Evolutionary conservation across 345 rosid species (phyloP), one percentile per base, ranked within the genome.

Genomic region (Theobroma cacao): DNA sequence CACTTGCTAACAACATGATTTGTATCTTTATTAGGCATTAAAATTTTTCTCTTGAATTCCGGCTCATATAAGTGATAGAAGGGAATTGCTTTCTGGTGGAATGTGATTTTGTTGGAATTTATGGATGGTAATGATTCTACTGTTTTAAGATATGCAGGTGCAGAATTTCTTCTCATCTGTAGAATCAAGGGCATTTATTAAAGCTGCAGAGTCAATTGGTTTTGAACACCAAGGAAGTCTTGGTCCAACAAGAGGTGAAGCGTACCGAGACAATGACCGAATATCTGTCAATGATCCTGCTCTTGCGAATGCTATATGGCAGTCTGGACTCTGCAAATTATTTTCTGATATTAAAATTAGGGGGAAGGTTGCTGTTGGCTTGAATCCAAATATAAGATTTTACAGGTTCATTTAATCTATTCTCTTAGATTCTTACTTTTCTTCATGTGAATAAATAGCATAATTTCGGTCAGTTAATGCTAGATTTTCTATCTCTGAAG

Each of bases 171-270:
- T 96, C 26, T 86, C 89, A 24, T 58, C 91, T 38, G 88, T 87
- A 40, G 99, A 96, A 83, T 89, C 91, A 11, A 88, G 82, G 80
- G 90, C 87, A 28, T 96, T 96, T 40, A 31, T 92, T 47, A 88
- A 85, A 80, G 86, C 67, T 18, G 91, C 94, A 5, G 99, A 94
- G 85, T 83, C 95, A 75, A 81, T 89, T 1, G 99, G 97, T 64
- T 94, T 94, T 82, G 86, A 75, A 56, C 98, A 90, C 81, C 99
- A 91, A 83, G 97, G 98, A 78, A 94, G 97, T 83, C 98, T 87
- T 78, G 98, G 99, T 7, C 99, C 99, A 33, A 78, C 91, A 4
- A 88, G 85, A 78, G 98, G 99, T 7, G 98, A 94, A 89, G 98
- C 98, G 78, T 96, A 84, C 64, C 84, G 98, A 56, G 99, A 96